These are phyloP conservation scores for Vanilla planifolia DNA, from an alignment of 106 monocot genomes.

Conservation along the genomic window DNA sequence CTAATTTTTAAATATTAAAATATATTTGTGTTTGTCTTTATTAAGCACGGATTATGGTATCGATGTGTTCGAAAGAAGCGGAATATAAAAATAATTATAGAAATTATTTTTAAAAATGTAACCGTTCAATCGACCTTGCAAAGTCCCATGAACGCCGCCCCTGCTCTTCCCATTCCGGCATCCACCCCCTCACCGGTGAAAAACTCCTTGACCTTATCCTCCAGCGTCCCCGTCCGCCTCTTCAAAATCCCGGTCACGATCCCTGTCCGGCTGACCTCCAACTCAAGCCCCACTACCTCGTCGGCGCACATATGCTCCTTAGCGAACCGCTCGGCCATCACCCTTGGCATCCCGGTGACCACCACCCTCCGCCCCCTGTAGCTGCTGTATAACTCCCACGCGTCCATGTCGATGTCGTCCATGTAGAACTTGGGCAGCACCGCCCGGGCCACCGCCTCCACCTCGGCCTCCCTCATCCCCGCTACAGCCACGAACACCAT, in stretches of 20 bases:
- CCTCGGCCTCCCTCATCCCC: conserved; percentile 47
- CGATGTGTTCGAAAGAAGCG: too few species aligned
- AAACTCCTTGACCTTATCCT: not conserved
- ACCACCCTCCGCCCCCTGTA: conserved; percentile 33
- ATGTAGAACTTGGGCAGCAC: conserved; percentile 88
- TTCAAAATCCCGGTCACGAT: conserved; percentile 58
- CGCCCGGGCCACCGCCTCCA: conserved; percentile 68
- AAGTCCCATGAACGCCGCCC: conserved; percentile 15
- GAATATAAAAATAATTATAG: too few species aligned
- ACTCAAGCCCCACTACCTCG: conserved; percentile 63
- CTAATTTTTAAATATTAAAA: too few species aligned
- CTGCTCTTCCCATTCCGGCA: conserved; percentile 3
- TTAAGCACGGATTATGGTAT: too few species aligned
- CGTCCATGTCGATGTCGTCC: conserved; percentile 63
- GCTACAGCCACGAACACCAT: conserved; percentile 56
- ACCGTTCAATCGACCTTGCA: too few species aligned
- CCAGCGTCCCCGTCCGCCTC: not conserved
- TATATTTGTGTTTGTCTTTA: too few species aligned
- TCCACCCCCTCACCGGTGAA: conserved; percentile 8
- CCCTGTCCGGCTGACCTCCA: conserved; percentile 43
- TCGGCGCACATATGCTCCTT: conserved; percentile 70
- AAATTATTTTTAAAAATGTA: too few species aligned
- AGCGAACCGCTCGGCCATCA: conserved; percentile 80
- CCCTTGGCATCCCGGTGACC: conserved; percentile 43
- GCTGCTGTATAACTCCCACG: conserved; percentile 48